Conservation (phyloP, 2,329 filamentous ascomycete genomes). For the Aspergillus aculeatus region DNA sequence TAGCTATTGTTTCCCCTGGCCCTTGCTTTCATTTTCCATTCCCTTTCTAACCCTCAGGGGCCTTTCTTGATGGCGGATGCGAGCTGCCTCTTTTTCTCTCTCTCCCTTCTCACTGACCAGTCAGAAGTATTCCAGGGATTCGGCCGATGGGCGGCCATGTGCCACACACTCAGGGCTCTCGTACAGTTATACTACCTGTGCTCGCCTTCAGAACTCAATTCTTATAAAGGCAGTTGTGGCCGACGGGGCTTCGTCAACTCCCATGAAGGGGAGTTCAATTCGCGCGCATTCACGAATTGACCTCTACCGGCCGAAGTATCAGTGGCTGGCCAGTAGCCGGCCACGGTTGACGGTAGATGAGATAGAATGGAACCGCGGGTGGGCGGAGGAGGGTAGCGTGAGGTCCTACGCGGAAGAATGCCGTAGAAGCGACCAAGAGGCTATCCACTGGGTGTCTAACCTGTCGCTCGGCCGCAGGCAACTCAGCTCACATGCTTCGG, state of each 20-base stretch:
- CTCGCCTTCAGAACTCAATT: neutral
- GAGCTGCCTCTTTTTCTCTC: neutral
- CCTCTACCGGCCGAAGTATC: neutral
- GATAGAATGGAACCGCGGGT: neutral
- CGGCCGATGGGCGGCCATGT: neutral
- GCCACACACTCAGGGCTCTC: neutral
- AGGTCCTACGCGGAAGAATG: neutral
- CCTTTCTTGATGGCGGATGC: neutral
- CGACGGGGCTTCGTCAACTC: neutral
- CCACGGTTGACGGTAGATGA: neutral
- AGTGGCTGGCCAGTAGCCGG: neutral
- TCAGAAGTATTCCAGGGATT: neutral
- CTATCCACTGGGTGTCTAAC: neutral
- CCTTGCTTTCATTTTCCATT: neutral
- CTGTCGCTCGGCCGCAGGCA: neutral
- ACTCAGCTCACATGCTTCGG: neutral
- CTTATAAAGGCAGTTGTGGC: neutral
- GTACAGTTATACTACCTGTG: neutral
- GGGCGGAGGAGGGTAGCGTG: neutral
- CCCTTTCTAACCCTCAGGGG: neutral
- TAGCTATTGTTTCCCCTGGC: too few species aligned
- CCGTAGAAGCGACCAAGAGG: neutral
- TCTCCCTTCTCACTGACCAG: neutral
- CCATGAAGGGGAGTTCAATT: neutral
- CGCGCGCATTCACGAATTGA: neutral